Evolutionary conservation across 2,329 filamentous ascomycete species (phyloP), one percentile per base, ranked within the genome.

Genomic region (Epichloe uncinata): DNA sequence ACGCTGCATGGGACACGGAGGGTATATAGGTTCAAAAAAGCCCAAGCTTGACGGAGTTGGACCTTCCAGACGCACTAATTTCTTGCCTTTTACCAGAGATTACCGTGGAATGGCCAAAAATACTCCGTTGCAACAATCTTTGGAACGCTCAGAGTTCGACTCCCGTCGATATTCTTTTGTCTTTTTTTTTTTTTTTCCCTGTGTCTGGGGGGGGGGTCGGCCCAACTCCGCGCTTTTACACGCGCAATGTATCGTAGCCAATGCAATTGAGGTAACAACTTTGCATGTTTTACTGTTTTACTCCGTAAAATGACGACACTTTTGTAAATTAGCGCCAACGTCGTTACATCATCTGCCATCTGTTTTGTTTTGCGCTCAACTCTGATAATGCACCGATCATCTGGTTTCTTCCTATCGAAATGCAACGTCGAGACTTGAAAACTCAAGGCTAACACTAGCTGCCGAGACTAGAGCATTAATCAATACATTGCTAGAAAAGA

Each of bases 71-170:
- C 52, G 52, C 6, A 53, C 49, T 51, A 53, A 53, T 53, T 51
- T 53, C 52, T 53, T 53, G 52, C 52, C 52, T 53, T 53, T 53
- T 53, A 53, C 52, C 52, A 53, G 52, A 53, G 52, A 53, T 53
- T 53, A 51, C 52, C 52, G 52, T 53, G 52, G 52, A 53, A 53
- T 51, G 52, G 52, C 52, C 52, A 53, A 53, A 49, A 1, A 47
- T 5, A 53, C 52, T 53, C 52, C 49, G 35, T 22, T 53, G 18
- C 20, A 34, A 12, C 1, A 53, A 53, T 53, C 52, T 53, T 53
- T 53, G 52, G 52, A 53, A 53, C 12, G 30, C 2, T n/a, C 3
- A 1, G 16, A 37, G 42, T 51, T 53, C 49, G 46, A 51, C 30
- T 49, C 52, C 34, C 1, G 16, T 37, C 42, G 43, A 44, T 30